A percentile compares a stretch with the other conserved stretches of the same genome.
These are phyloP conservation scores for Russula earlei DNA, from an alignment of 768 basidiomycete species.

Conservation along the genomic window DNA sequence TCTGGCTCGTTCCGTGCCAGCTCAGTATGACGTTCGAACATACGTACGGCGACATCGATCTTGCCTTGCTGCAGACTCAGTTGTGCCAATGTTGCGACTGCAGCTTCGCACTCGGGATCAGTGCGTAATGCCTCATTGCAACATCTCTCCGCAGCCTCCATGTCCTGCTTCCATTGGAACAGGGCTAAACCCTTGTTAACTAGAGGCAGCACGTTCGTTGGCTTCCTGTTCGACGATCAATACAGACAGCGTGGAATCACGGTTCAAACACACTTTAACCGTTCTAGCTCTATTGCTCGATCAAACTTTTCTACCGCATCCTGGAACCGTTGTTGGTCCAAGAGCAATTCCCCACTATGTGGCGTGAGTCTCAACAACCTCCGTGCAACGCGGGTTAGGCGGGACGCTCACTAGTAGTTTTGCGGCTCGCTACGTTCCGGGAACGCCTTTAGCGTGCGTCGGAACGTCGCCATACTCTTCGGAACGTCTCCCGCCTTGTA, in stretches of 20 bases:
- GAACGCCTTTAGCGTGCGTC: constrained; percentile 76
- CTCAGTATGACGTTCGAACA: constrained; percentile 78
- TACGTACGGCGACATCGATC: constrained; percentile 73
- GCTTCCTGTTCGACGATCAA: constrained; percentile 27
- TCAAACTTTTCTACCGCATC: constrained; percentile 94
- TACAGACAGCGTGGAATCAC: not conserved
- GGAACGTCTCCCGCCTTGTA: constrained; percentile 79
- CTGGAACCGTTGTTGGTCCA: constrained; percentile 82
- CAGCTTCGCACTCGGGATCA: constrained; percentile 93
- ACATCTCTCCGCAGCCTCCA: constrained; percentile 69
- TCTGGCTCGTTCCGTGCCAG: constrained; percentile 88
- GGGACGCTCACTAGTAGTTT: constrained; percentile 78
- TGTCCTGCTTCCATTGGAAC: constrained; percentile 93
- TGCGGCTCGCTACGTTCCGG: constrained; percentile 80
- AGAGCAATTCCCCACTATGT: constrained; percentile 78
- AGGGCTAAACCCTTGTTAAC: constrained; percentile 97
- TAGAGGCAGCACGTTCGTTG: constrained; percentile 78
- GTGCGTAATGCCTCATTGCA: constrained; percentile 82
- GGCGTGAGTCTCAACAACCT: not conserved
- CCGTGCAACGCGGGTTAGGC: not conserved
- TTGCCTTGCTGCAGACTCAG: constrained; percentile 84
- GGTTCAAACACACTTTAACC: constrained; percentile 43
- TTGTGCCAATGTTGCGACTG: constrained; percentile 92
- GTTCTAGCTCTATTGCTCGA: constrained; percentile 81
- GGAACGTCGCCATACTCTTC: constrained; percentile 86